Evolutionary conservation across 768 basidiomycete genomes (phyloP), one percentile per base, ranked within the genome.

Genomic region (Amanita fuliginea): DNA sequence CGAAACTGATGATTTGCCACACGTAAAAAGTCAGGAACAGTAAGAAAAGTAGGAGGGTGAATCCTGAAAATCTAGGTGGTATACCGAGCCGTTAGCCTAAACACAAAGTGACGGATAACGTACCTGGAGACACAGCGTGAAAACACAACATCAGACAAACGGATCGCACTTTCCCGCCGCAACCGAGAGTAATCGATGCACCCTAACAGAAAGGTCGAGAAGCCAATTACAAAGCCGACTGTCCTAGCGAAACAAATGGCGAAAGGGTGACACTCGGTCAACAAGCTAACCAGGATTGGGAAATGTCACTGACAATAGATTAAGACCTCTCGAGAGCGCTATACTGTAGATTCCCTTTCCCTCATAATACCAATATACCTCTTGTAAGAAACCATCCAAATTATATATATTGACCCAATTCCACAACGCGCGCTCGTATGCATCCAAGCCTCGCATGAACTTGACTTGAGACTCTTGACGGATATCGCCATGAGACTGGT

Each of bases 391-490:
- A 6, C 81, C 83, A 59, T 99, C 96, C 34, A 99, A 75, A 61
- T 99, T 97, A 62, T 92, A 91, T 10, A 98, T 92, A 61, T 99
- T 99, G 52, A 97, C 92, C 96, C 96, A 99, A 51, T 88, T 86
- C 96, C 96, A 99, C 42, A 98, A 65, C 1, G 96, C 96, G 51
- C 81, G 83, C 64, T 99, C 93, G 59, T 88, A 83, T 10, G 81
- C 80, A 59, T 92, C 86, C 40, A 92, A 62, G 7, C 88, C 85
- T 45, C 79, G 75, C 74, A 81, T 77, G 37, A 67, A 72, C 52
- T 70, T 78, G 16, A 66, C 58, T 37, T 62, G 69, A 47, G 65
- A 61, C 16, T 63, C 59, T 51, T 59, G 61, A 19, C 57, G 64
- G 14, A 58, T 46, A 6, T 60, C 56, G 28, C 57, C 55, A 14